Evolutionary conservation across 768 basidiomycete genomes (phyloP).

Genomic region (Crucibulum laeve): DNA sequence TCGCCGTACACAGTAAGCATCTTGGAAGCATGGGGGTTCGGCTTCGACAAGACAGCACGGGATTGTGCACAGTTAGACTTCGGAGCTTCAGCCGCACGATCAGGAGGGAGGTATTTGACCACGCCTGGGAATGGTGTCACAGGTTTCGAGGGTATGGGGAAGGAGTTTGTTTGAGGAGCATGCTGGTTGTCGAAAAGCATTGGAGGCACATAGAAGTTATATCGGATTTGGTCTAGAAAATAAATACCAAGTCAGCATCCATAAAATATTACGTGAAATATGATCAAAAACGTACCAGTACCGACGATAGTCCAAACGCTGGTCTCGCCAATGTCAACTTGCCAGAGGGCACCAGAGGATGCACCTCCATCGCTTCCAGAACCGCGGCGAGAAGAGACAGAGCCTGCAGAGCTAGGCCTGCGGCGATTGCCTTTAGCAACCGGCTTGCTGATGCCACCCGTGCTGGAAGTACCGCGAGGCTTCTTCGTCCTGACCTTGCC

Average conservation of each 20-base stretch:
- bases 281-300: conserved; percentile 53
- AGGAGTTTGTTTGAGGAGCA: conserved; percentile 64
- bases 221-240: conserved; percentile 78
- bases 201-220: conserved; percentile 91
- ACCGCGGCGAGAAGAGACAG: conserved; percentile 64
- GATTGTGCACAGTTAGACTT: conserved; percentile 66
- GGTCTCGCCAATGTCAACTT: conserved; percentile 89
- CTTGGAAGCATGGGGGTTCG: conserved; percentile 72
- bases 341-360: conserved; percentile 79
- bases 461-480: conserved; percentile 72
- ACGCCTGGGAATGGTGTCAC: conserved; percentile 85
- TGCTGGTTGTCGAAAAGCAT: conserved; percentile 78
- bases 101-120: conserved; percentile 88
- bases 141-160: conserved; percentile 76
- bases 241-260: conserved; percentile 13
- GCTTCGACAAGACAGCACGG: conserved; percentile 68
- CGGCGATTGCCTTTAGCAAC: conserved; percentile 47
- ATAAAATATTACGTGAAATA: conserved; percentile 1
- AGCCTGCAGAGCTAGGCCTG: conserved; percentile 75
- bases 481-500: conserved; percentile 79
- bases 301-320: conserved; percentile 95
- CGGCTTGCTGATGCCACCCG: conserved; percentile 52
- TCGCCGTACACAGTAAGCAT: conserved; percentile 87
- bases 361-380: conserved; percentile 64
- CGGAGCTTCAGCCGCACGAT: conserved; percentile 79